Percentiles rank a stretch among this genome's conserved stretches.
These are phyloP conservation scores for Solanum medicagineum DNA, from an alignment of 257 asterid genomes.

Conservation along the genomic window DNA sequence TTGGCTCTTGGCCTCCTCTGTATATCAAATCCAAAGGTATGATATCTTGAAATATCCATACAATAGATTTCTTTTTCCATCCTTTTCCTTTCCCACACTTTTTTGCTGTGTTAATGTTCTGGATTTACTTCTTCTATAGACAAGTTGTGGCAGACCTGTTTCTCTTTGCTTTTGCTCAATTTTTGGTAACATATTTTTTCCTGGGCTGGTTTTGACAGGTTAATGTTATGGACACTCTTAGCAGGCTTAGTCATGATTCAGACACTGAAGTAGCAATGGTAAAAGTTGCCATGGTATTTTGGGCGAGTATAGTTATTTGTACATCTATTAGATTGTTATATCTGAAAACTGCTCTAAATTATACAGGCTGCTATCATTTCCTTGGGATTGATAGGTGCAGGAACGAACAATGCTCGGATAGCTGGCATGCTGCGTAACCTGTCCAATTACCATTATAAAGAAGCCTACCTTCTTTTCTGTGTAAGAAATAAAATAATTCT, in stretches of 20 bases:
- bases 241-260: slow-evolving; percentile 97
- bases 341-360: background rate
- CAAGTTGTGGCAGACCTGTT: background rate
- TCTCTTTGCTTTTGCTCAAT: background rate
- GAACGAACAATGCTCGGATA: slow-evolving; percentile 92
- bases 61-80: background rate
- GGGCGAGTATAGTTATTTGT: background rate
- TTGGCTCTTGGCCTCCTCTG: slow-evolving; percentile 92
- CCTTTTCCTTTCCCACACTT: background rate
- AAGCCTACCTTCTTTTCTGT: slow-evolving; percentile 87
- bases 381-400: slow-evolving; percentile 88
- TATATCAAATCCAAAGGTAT: slow-evolving; percentile 87
- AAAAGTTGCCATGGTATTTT: background rate
- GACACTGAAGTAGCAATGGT: slow-evolving; percentile 62
- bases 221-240: slow-evolving; percentile 92
- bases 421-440: slow-evolving; percentile 93
- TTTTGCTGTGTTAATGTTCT: background rate
- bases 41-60: background rate
- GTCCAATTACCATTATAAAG: slow-evolving; percentile 82
- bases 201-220: slow-evolving; percentile 41
- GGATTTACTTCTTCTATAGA: background rate
- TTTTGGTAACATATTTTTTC: background rate
- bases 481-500: slow-evolving; percentile 18
- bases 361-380: slow-evolving; percentile 73
- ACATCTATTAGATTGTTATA: background rate